Conservation (phyloP, 495 filamentous ascomycete species). For the Aspergillus nanangensis region DNA sequence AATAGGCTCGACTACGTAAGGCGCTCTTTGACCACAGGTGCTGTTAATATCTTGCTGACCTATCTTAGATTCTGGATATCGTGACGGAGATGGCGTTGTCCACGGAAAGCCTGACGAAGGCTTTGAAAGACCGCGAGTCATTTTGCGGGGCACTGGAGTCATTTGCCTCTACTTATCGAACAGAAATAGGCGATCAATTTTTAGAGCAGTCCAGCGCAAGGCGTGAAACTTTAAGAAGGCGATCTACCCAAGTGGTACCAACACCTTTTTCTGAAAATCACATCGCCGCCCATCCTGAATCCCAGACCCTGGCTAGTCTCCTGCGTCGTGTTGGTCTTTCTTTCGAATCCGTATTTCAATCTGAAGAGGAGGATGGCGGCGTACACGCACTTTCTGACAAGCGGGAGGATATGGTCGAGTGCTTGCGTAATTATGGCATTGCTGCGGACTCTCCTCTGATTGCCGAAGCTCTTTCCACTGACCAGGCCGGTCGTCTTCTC, state of each 20-base stretch:
- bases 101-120: slow-evolving; percentile 24
- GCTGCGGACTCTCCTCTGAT: slow-evolving; percentile 30
- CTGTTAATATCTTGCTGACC: slow-evolving; percentile 4
- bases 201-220: slow-evolving; percentile 20
- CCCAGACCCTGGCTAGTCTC: slow-evolving; percentile 28
- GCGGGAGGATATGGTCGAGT: slow-evolving; percentile 23
- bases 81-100: slow-evolving; percentile 33
- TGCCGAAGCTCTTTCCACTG: slow-evolving; percentile 21
- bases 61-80: slow-evolving; percentile 25
- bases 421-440: slow-evolving; percentile 18
- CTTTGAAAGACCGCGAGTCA: slow-evolving; percentile 31
- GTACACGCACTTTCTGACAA: slow-evolving; percentile 25
- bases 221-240: slow-evolving; percentile 28
- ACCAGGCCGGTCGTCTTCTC: slow-evolving; percentile 31
- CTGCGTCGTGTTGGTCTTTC: slow-evolving; percentile 36
- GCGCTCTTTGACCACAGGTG: background rate
- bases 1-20: slow-evolving; percentile 34
- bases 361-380: slow-evolving; percentile 17
- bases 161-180: slow-evolving; percentile 28
- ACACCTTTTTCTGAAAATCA: slow-evolving; percentile 13
- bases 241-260: slow-evolving; percentile 18
- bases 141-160: slow-evolving; percentile 31
- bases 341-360: slow-evolving; percentile 25
- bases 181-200: slow-evolving; percentile 23
- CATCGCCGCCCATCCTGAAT: slow-evolving; percentile 11